These are phyloP conservation scores for Verticillium nubilum DNA, from an alignment of 2,329 filamentous ascomycete species.

Conservation along the genomic window DNA sequence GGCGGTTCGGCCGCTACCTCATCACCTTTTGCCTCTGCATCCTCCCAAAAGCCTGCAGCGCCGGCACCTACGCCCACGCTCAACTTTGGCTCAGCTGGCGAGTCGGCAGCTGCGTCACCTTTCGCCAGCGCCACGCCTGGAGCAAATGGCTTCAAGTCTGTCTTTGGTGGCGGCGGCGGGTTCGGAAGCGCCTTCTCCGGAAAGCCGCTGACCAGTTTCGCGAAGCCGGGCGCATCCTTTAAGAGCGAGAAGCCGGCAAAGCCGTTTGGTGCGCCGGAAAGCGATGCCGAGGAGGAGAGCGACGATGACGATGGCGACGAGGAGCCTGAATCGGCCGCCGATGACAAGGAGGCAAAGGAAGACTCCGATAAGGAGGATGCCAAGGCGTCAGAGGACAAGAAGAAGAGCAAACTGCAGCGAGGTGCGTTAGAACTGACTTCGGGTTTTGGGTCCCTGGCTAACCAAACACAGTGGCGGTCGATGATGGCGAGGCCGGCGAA, in stretches of 20 bases:
- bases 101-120: constrained; percentile 36
- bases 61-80: constrained; percentile 35
- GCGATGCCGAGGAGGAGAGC: constrained; percentile 51
- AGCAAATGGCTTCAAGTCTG: constrained; percentile 43
- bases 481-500: constrained; percentile 86
- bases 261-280: constrained; percentile 73
- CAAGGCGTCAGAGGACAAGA: constrained; percentile 53
- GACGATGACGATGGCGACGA: constrained; percentile 31
- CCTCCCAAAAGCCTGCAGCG: constrained; percentile 18
- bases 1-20: constrained; percentile 12
- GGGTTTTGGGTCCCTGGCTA: constrained; percentile 13
- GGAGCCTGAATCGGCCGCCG: constrained; percentile 31
- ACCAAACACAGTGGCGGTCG: constrained; percentile 52
- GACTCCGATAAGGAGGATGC: constrained; percentile 49
- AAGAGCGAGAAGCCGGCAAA: constrained; percentile 58
- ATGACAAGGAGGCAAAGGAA: constrained; percentile 42
- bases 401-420: constrained; percentile 65
- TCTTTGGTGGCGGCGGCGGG: constrained; percentile 26
- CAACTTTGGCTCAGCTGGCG: constrained; percentile 38
- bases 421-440: constrained; percentile 34
- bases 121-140: constrained; percentile 35
- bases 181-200: constrained; percentile 23
- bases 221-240: constrained; percentile 50
- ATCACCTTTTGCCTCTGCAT: constrained; percentile 26
- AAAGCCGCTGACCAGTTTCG: constrained; percentile 61